phyloP scores from a whole-genome alignment of 805 yeast genomes.

The Barnettozyma pratensis region DNA sequence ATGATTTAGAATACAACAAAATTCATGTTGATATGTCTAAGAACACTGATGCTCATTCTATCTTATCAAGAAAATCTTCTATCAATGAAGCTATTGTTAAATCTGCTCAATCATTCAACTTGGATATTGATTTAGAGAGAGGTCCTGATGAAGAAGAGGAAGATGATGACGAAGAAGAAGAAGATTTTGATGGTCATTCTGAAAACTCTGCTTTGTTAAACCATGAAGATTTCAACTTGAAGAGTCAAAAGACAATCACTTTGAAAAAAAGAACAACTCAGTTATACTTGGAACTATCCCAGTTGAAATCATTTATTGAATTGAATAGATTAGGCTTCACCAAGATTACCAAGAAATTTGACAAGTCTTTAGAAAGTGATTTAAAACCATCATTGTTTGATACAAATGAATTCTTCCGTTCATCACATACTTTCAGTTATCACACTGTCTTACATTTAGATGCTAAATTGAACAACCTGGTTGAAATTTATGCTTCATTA shows the following conservation, averaged over 20 bases:
- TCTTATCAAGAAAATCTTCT: conserved; percentile 20
- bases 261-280: conserved; percentile 59
- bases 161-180: conserved; percentile 35
- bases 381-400: conserved; percentile 46
- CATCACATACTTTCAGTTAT: conserved; percentile 51
- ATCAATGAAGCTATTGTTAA: conserved; percentile 17
- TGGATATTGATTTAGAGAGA: conserved; percentile 16
- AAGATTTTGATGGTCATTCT: conserved; percentile 35
- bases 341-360: conserved; percentile 86
- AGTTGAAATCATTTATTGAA: conserved; percentile 77
- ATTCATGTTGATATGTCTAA: conserved; percentile 21
- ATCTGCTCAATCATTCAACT: conserved; percentile 17
- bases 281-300: conserved; percentile 68
- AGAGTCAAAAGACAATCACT: conserved; percentile 53
- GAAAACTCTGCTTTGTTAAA: conserved; percentile 45
- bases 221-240: conserved; percentile 44
- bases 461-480: conserved; percentile 44
- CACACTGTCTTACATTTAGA: conserved; percentile 46
- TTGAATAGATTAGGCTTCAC: conserved; percentile 81
- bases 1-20: conserved; percentile 40
- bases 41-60: conserved; percentile 21
- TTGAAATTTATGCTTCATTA: conserved; percentile 49
- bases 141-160: conserved; percentile 23
- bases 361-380: conserved; percentile 62
- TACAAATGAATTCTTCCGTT: conserved; percentile 36